These are phyloP conservation scores for Aureobasidium sp. DNA, from an alignment of 2,329 filamentous ascomycete genomes.

Conservation along the genomic window DNA sequence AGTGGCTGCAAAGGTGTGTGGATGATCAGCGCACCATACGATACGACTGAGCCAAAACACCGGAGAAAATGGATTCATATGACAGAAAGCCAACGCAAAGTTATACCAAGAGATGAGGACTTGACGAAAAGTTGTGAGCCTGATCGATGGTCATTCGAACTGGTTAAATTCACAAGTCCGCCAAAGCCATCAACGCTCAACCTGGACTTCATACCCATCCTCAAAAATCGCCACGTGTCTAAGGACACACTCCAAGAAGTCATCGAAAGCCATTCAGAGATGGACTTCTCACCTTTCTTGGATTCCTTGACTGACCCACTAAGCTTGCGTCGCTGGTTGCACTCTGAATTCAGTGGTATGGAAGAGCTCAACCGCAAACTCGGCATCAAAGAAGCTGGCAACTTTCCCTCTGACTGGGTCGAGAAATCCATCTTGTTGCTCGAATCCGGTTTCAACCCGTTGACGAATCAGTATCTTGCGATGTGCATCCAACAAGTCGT, in stretches of 20 bases:
- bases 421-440: conserved; percentile 49
- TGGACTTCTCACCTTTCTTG: conserved; percentile 45
- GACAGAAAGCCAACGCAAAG: conserved; percentile 59
- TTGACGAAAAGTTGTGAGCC: conserved; percentile 33
- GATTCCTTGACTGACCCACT: conserved; percentile 42
- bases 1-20: conserved; percentile 69
- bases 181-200: conserved; percentile 52
- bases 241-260: conserved; percentile 38
- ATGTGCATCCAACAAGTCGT: conserved; percentile 38
- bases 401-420: conserved; percentile 41
- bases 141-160: conserved; percentile 56
- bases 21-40: conserved; percentile 48
- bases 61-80: conserved; percentile 54
- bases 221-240: conserved; percentile 51
- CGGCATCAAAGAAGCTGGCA: conserved; percentile 35
- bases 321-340: conserved; percentile 47
- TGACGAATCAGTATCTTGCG: conserved; percentile 15
- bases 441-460: conserved; percentile 29
- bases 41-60: conserved; percentile 33
- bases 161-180: conserved; percentile 42
- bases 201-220: conserved; percentile 58
- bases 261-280: conserved; percentile 41
- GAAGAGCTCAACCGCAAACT: conserved; percentile 25
- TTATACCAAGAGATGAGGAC: conserved; percentile 41
- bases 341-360: conserved; percentile 35